Evolutionary conservation across 1,139 yeast genomes (phyloP), one percentile per base, ranked within the genome.

Genomic region (Suhomyces wounanorum): DNA sequence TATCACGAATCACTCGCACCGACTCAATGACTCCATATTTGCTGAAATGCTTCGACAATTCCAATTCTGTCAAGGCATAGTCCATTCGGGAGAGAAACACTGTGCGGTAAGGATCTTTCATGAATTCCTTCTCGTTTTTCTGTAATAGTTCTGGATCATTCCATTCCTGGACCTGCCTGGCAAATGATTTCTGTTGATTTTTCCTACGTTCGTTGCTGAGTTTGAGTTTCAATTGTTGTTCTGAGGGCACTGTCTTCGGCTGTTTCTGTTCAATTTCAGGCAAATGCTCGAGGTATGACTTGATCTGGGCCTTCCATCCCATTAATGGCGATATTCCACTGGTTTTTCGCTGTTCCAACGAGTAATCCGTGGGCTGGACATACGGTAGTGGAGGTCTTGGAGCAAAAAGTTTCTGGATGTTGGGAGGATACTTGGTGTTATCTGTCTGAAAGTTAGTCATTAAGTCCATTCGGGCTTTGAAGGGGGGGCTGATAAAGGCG

Each of bases 11-110:
- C 2, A 91, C 77, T 25, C 92, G 73, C 1, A 86, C 74, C 5
- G 79, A 77, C 50, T 87, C 92, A 38, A 92, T 82, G 8, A 81
- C 79, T 0, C 97, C 97, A 68, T 73, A 89, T 55, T 74, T 75
- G 37, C 79, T 69, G 60, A 91, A 88, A 48, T 74, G 79, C 54
- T 79, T 78, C 36, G 84, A 84, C 17, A 94, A 64, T 45, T 89
- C 95, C 17, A 83, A 67, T 60, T 91, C 97, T 0, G 83, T 81
- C n/a, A 82, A 70, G 6, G 70, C 69, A 62, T 87, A 91, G 46
- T 83, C 82, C 49, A 92, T 67, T 49, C 97, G 72, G 0, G 87
- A 85, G 2, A 94, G 78, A 62, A 94, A 91, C 1, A 94, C 78
- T 0, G 98, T 92, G 52, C 77, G 75, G 62, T 78, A 84, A 0